Evolutionary conservation across 2,329 filamentous ascomycete genomes (phyloP).

Genomic region (Pseudogymnoascus pannorum): DNA sequence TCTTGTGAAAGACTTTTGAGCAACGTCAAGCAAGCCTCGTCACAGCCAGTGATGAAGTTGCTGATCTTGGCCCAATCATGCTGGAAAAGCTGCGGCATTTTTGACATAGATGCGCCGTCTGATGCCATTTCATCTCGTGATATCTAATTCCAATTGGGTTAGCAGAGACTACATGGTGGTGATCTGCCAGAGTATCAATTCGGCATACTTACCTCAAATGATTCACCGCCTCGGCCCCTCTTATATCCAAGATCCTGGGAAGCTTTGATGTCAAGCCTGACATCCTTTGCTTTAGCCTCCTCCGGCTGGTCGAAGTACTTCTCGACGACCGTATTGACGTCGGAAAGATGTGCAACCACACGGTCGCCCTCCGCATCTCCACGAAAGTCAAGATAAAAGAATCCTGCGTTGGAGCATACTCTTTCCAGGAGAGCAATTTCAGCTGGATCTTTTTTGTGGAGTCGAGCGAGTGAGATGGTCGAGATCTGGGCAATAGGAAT

Average conservation of each 20-base stretch:
- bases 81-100: slow-evolving; percentile 13
- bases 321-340: slow-evolving; percentile 13
- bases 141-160: slow-evolving; percentile 12
- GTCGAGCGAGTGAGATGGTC: slow-evolving; percentile 13
- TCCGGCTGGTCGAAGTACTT: slow-evolving; percentile 17
- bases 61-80: slow-evolving; percentile 15
- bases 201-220: slow-evolving; percentile 15
- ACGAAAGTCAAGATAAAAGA: slow-evolving; percentile 19
- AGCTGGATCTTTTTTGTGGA: slow-evolving; percentile 14
- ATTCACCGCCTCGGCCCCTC: slow-evolving; percentile 14
- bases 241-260: slow-evolving; percentile 19
- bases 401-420: slow-evolving; percentile 14
- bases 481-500: slow-evolving; percentile 13
- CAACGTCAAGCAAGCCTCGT: slow-evolving; percentile 13
- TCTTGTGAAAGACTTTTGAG: slow-evolving; percentile 13
- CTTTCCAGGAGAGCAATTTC: slow-evolving; percentile 13
- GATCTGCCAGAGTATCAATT: neutral
- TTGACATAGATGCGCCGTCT: slow-evolving; percentile 1
- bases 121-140: slow-evolving; percentile 15
- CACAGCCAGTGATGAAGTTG: slow-evolving; percentile 15
- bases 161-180: slow-evolving; percentile 1
- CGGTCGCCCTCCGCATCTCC: slow-evolving; percentile 14
- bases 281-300: slow-evolving; percentile 13
- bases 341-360: slow-evolving; percentile 10
- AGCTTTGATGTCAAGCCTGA: slow-evolving; percentile 16